Percentiles rank a stretch among this genome's conserved stretches.
phyloP scores from a whole-genome alignment of 805 yeast genomes.

The Yarrowia sp. region DNA sequence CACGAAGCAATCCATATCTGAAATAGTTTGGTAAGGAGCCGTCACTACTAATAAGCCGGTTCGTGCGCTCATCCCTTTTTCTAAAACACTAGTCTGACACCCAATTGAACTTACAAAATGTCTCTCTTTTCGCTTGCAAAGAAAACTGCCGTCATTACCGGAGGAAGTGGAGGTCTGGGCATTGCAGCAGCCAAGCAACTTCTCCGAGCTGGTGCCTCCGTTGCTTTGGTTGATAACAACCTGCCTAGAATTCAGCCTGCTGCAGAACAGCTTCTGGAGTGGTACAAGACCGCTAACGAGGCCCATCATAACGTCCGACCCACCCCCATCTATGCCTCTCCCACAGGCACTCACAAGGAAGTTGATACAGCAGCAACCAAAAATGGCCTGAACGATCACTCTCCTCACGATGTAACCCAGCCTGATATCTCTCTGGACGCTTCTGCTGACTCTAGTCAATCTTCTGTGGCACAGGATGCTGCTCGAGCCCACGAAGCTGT shows the following conservation, averaged over 20 bases:
- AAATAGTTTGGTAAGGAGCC: not conserved
- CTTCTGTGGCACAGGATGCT: slow-evolving; percentile 1
- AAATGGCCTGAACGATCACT: not conserved
- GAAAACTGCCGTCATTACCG: slow-evolving; percentile 68
- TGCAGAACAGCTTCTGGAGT: slow-evolving; percentile 48
- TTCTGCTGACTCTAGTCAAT: not conserved
- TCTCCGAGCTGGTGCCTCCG: slow-evolving; percentile 70
- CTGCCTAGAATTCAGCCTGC: slow-evolving; percentile 55
- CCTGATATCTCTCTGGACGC: slow-evolving; percentile 6
- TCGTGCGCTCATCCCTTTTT: not conserved
- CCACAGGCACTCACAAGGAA: not conserved
- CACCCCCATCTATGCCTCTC: slow-evolving; percentile 2
- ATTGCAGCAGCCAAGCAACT: slow-evolving; percentile 62
- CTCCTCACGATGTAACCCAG: not conserved
- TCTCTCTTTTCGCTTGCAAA: slow-evolving; percentile 40
- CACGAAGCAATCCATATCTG: not conserved
- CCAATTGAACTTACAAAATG: not conserved
- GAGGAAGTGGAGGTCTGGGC: slow-evolving; percentile 79
- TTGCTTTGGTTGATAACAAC: slow-evolving; percentile 70
- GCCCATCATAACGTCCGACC: slow-evolving; percentile 7
- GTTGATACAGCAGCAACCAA: not conserved
- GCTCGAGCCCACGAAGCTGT: slow-evolving; percentile 14
- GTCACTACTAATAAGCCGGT: not conserved
- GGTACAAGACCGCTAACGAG: slow-evolving; percentile 40
- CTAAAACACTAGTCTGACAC: not conserved